Evolutionary conservation across 2,329 filamentous ascomycete species (phyloP).

Genomic region (Xylogone sp.): DNA sequence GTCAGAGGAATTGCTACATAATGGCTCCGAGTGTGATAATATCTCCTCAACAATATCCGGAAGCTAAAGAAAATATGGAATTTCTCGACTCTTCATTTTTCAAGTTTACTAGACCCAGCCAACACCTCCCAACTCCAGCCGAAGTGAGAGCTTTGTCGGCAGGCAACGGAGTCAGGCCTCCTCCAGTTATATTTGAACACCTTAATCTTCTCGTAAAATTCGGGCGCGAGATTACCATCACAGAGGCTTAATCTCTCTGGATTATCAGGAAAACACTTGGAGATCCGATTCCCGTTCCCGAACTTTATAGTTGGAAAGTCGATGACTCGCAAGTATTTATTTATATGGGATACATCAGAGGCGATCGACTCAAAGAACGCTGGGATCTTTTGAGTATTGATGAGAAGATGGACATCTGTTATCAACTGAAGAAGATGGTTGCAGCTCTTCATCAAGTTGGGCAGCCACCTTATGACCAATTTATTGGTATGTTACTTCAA

Average conservation of each 20-base stretch:
- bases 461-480: constrained; percentile 9
- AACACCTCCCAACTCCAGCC: background rate
- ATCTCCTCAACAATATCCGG: too few species aligned
- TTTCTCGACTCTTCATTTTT: constrained; percentile 4
- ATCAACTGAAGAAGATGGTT: constrained; percentile 16
- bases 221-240: constrained; percentile 20
- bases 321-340: constrained; percentile 23
- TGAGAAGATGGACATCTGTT: constrained; percentile 11
- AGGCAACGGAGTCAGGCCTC: constrained; percentile 2
- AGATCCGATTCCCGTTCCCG: constrained; percentile 29
- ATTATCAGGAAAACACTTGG: constrained; percentile 17
- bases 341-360: constrained; percentile 22
- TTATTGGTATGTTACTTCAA: constrained; percentile 6
- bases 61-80: background rate
- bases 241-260: constrained; percentile 30
- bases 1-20: background rate
- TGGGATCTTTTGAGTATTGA: constrained; percentile 11
- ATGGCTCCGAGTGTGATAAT: too few species aligned
- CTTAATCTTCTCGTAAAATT: constrained; percentile 31
- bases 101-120: background rate
- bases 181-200: constrained; percentile 25
- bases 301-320: constrained; percentile 30
- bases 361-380: constrained; percentile 12
- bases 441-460: constrained; percentile 9
- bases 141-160: background rate